phyloP scores from a whole-genome alignment of 805 yeast species.

The Sugiyamaella americana region DNA sequence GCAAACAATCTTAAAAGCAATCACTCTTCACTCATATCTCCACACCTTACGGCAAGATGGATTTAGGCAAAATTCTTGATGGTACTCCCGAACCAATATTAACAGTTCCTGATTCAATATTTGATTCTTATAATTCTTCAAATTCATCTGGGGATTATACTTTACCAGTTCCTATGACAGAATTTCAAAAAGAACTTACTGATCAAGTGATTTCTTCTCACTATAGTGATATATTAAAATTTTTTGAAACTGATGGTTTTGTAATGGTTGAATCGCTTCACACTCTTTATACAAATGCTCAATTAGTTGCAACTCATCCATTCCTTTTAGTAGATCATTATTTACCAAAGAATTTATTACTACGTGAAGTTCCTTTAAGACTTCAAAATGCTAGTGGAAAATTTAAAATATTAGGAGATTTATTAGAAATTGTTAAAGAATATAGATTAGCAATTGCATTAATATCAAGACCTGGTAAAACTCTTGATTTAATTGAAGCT shows the following conservation, averaged over 20 bases:
- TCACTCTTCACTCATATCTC: too few relatives aligned
- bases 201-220: constrained; percentile 90
- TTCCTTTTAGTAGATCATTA: constrained; percentile 76
- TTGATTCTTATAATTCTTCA: constrained; percentile 3
- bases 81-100: constrained; percentile 75
- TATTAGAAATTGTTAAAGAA: constrained; percentile 50
- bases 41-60: constrained; percentile 47
- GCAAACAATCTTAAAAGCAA: too few relatives aligned
- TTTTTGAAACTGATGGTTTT: constrained; percentile 59
- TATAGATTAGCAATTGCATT: constrained; percentile 53
- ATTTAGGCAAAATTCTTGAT: constrained; percentile 66
- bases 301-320: constrained; percentile 83
- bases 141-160: constrained; percentile 53
- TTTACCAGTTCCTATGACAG: constrained; percentile 76
- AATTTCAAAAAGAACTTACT: constrained; percentile 79
- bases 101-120: constrained; percentile 30
- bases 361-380: constrained; percentile 64
- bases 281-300: constrained; percentile 68
- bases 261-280: constrained; percentile 69
- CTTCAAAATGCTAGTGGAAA: constrained; percentile 79
- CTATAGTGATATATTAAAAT: constrained; percentile 83
- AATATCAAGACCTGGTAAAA: constrained; percentile 61
- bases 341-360: constrained; percentile 70
- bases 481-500: constrained; percentile 74
- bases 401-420: constrained; percentile 60